Conservation (phyloP, 805 yeast genomes). For the Yamadazyma akitaensis region DNA sequence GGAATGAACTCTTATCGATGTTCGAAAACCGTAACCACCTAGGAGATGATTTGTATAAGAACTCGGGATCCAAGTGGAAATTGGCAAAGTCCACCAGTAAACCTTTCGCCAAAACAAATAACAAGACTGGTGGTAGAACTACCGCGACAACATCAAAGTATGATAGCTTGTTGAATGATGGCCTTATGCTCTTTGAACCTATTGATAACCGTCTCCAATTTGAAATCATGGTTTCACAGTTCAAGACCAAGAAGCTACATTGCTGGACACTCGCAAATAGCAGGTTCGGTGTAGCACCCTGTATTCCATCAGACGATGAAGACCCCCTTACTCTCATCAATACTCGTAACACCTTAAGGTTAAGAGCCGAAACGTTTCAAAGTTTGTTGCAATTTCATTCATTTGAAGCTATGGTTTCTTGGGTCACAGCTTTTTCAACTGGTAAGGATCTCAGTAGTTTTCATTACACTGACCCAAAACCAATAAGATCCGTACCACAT, state of each 20-base stretch:
- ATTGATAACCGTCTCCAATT: conserved; percentile 18
- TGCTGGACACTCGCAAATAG: conserved; percentile 3
- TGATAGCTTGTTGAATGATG: conserved; percentile 22
- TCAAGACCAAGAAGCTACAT: neutral
- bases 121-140: neutral
- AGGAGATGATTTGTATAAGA: neutral
- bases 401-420: conserved; percentile 34
- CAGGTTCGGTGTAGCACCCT: neutral
- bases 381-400: conserved; percentile 41
- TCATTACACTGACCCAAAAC: neutral
- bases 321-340: conserved; percentile 20
- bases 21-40: conserved; percentile 15
- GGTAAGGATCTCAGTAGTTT: conserved; percentile 31
- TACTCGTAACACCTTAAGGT: conserved; percentile 33
- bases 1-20: conserved; percentile 22
- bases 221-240: neutral
- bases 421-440: conserved; percentile 33
- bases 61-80: neutral
- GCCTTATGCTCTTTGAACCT: conserved; percentile 40
- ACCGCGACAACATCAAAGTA: conserved; percentile 16
- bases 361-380: conserved; percentile 39
- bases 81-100: conserved; percentile 10
- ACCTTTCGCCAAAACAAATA: neutral
- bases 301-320: neutral
- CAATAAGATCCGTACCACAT: conserved; percentile 18